Conservation (phyloP, 2,329 filamentous ascomycete genomes). For the Sclerotinia subarctica region DNA sequence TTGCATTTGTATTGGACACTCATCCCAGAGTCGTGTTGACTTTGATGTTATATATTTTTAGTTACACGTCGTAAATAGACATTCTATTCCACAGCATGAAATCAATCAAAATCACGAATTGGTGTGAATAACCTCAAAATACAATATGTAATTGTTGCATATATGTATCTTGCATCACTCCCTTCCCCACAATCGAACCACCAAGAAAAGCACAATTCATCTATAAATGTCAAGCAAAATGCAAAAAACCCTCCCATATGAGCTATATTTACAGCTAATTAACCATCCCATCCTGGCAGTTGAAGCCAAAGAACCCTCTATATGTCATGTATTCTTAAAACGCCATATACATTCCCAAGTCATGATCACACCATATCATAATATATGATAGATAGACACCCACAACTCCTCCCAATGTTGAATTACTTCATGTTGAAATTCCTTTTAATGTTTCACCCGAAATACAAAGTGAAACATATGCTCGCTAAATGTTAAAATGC, state of each 20-base stretch:
- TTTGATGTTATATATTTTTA: too few relatives aligned
- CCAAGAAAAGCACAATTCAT: not conserved
- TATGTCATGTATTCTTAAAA: slow-evolving; percentile 10
- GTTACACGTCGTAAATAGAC: not conserved
- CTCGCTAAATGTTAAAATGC: slow-evolving; percentile 19
- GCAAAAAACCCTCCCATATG: not conserved
- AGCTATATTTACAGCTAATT: not conserved
- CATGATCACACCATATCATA: slow-evolving; percentile 13
- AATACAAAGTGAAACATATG: not conserved
- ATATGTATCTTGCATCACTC: not conserved
- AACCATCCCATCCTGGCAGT: slow-evolving; percentile 3
- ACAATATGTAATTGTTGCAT: not conserved
- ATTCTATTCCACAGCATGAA: not conserved
- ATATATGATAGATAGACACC: slow-evolving; percentile 12
- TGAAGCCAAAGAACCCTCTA: slow-evolving; percentile 18
- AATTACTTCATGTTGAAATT: slow-evolving; percentile 20
- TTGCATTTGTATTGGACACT: not conserved
- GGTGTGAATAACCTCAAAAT: not conserved
- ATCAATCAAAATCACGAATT: not conserved
- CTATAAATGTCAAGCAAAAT: not conserved
- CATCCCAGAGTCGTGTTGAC: not conserved
- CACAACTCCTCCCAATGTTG: slow-evolving; percentile 20
- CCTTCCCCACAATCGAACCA: too few relatives aligned
- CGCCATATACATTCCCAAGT: slow-evolving; percentile 12
- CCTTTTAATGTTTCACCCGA: slow-evolving; percentile 7